Conservation (phyloP, 2,329 filamentous ascomycete species). For the Nothophoma quercina region DNA sequence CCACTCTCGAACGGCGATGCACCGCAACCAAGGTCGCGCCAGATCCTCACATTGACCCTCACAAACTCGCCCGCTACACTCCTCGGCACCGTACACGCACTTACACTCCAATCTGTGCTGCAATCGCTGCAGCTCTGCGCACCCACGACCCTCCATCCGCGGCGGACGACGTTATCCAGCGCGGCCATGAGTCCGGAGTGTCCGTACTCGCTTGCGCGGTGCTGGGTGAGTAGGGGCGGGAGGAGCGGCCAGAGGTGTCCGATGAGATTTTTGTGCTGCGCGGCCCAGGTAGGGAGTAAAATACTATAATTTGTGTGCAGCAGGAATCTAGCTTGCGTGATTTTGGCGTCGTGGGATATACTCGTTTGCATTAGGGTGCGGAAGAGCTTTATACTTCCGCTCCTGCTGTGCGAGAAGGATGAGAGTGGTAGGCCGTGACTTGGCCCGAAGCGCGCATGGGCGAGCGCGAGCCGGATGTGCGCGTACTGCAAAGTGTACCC, state of each 20-base stretch:
- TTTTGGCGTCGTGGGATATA: conserved; percentile 23
- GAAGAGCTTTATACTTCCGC: conserved; percentile 22
- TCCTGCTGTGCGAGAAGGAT: conserved; percentile 21
- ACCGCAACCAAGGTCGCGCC: conserved; percentile 38
- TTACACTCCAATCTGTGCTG: conserved; percentile 37
- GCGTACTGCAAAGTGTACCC: conserved; percentile 37
- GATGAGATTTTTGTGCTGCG: conserved; percentile 18
- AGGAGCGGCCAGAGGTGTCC: conserved; percentile 26
- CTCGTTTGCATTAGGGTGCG: conserved; percentile 21
- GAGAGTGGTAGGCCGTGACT: conserved; percentile 35
- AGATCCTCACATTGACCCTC: conserved; percentile 27
- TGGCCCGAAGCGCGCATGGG: conserved; percentile 25
- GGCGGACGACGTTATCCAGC: conserved; percentile 29
- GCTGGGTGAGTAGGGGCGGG: conserved; percentile 37
- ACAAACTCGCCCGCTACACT: conserved; percentile 18
- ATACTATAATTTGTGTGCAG: conserved; percentile 30
- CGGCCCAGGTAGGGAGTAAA: conserved; percentile 22
- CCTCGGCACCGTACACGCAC: conserved; percentile 8
- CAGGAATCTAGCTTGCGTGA: conserved; percentile 25
- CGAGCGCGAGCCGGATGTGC: conserved; percentile 40
- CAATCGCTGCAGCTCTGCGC: conserved; percentile 34
- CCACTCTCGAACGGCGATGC: conserved; percentile 32
- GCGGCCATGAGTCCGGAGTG: conserved; percentile 33
- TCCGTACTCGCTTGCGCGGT: conserved; percentile 32
- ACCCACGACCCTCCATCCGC: conserved; percentile 24